phyloP scores from a whole-genome alignment of 208 protist genomes.

The Wallacemonas sp. region DNA sequence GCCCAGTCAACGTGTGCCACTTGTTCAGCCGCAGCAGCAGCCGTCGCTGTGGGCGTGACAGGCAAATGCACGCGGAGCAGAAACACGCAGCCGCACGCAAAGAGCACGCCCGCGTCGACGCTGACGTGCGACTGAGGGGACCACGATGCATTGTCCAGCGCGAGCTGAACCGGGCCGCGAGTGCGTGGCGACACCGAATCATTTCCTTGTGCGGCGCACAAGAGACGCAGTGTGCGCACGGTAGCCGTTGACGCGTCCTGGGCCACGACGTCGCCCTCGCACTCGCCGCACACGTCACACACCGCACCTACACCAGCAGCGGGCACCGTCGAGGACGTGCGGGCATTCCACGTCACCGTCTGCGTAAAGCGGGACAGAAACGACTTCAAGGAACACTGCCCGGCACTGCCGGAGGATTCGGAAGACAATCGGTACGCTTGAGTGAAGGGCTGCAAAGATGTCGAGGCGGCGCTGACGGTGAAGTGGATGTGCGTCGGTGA shows the following conservation, averaged over 20 bases:
- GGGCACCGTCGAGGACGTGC: too few relatives aligned
- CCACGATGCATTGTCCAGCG: not conserved
- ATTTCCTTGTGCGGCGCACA: not conserved
- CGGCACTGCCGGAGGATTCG: not conserved
- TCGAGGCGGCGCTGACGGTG: not conserved
- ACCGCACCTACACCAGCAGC: not conserved
- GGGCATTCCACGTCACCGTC: not conserved
- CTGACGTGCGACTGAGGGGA: not conserved
- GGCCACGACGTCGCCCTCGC: not conserved
- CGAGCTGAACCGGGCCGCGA: not conserved
- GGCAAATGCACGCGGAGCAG: constrained; percentile 4
- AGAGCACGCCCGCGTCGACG: not conserved
- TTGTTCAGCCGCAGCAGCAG: not conserved
- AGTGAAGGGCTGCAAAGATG: not conserved
- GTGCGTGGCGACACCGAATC: not conserved
- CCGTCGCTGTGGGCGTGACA: not conserved
- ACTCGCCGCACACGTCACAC: not conserved
- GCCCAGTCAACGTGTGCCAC: not conserved
- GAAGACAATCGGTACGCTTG: not conserved
- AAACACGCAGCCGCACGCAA: constrained; percentile 1
- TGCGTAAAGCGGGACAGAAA: not conserved
- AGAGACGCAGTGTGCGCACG: not conserved
- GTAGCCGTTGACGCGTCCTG: not conserved
- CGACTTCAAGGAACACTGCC: not conserved
- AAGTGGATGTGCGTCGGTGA: not conserved